Conservation (phyloP, 495 filamentous ascomycete genomes). For the Xylaria venustula region DNA sequence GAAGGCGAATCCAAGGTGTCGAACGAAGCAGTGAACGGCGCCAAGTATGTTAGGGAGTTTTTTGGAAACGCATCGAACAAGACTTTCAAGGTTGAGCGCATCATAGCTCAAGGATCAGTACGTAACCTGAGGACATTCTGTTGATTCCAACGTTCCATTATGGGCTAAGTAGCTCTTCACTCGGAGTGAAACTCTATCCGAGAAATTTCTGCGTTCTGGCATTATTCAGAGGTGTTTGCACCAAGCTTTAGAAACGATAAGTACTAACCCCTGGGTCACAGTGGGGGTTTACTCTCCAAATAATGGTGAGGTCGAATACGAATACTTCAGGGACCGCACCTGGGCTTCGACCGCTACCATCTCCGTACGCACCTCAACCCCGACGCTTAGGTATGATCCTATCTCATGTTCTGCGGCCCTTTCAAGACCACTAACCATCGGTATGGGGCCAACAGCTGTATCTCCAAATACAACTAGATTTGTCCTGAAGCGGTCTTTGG, state of each 20-base stretch:
- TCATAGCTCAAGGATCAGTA: neutral
- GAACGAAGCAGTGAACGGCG: neutral
- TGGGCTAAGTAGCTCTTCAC: neutral
- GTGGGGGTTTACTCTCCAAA: conserved; percentile 18
- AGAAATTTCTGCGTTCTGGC: no score
- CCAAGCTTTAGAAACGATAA: neutral
- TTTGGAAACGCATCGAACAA: neutral
- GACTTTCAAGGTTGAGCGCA: conserved; percentile 1
- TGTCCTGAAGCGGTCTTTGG: conserved; percentile 17
- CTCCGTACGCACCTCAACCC: neutral
- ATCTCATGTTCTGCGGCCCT: neutral
- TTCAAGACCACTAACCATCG: no score
- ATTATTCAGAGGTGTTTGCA: no score
- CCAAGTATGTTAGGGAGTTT: neutral
- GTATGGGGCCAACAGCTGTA: neutral
- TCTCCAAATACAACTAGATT: neutral
- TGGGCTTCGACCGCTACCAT: neutral
- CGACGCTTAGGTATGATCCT: no score
- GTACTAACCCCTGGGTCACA: neutral
- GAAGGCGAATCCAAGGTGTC: neutral
- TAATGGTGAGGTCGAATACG: conserved; percentile 6
- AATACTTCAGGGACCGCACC: neutral
- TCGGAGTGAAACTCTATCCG: no score
- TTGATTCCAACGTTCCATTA: neutral
- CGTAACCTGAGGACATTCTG: no score